Evolutionary conservation across 768 basidiomycete species (phyloP), one percentile per base, ranked within the genome.

Genomic region (Podaxis carcinomalis): DNA sequence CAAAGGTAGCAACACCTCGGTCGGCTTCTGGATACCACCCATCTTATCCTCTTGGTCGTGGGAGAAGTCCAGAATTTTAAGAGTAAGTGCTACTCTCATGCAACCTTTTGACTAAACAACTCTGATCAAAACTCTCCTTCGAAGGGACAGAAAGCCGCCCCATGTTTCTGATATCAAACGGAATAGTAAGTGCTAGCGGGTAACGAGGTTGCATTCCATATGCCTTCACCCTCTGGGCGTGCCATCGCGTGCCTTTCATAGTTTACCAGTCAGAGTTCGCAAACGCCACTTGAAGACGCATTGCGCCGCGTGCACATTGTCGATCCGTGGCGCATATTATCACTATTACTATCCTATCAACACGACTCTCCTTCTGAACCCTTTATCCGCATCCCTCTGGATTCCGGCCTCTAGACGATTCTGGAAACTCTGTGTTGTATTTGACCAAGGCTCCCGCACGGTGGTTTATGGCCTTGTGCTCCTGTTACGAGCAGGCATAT

Each of bases 281-380:
- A 39, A 60, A 49, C 51, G 53, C 59, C 59, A 54, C 59, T 46
- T 19, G 51, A 60, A 60, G 53, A 51, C 59, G 42, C 53, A 53
- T 21, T 53, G 14, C 51, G 56, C 51, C 50, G 58, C 58, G 51
- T 54, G 59, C 19, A 13, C 51, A 25, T 49, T 39, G 59, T 54
- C 53, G 59, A 61, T 61, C 59, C 53, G 53, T 61, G 59, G 44
- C 46, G 44, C 28, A 36, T 35, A 36, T 53, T 53, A 42, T 50
- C 36, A 9, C 21, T 57, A 44, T 6, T 16, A 44, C 19, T 44
- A 44, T 44, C 16, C 6, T 16, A 16, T 19, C 42, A 40, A 14
- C 39, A 40, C 39, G 39, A 40, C 6, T 16, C 11, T n/a, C 39
- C 39, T 16, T 13, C 39, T 16, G 16, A 40, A 40, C 16, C 14